phyloP scores from a whole-genome alignment of 495 filamentous ascomycete genomes.

The Daldinia vernicosa region DNA sequence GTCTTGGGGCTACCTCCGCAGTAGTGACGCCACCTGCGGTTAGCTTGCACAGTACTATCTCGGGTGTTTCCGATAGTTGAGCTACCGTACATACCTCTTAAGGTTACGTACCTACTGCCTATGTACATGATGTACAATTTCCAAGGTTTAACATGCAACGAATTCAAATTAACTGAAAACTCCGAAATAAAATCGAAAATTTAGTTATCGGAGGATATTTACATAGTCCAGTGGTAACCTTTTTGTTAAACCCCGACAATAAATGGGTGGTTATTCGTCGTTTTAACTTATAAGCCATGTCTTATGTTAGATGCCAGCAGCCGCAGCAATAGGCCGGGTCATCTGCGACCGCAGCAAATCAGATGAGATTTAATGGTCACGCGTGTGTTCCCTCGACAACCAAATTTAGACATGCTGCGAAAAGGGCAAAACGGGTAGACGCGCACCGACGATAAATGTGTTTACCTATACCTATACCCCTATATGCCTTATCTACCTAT shows the following conservation, averaged over 20 bases:
- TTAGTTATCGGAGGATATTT: neutral
- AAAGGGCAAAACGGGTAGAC: slow-evolving; percentile 1
- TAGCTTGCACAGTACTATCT: neutral
- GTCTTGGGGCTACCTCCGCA: slow-evolving; percentile 8
- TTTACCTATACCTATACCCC: too few relatives aligned
- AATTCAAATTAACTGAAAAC: neutral
- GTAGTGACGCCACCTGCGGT: neutral
- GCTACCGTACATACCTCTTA: neutral
- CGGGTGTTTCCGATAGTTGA: neutral
- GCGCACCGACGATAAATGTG: slow-evolving; percentile 7
- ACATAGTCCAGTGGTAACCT: slow-evolving; percentile 8
- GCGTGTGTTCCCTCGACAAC: slow-evolving; percentile 37
- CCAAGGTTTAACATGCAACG: neutral
- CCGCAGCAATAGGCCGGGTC: slow-evolving; percentile 4
- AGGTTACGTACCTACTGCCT: too few relatives aligned
- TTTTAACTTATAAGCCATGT: neutral
- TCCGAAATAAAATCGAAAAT: neutral
- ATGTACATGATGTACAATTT: neutral
- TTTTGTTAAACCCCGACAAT: neutral
- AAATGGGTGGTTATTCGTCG: neutral
- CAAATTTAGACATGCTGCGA: slow-evolving; percentile 5
- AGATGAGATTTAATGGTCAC: slow-evolving; percentile 23
- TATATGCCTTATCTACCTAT: neutral
- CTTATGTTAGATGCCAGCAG: slow-evolving; percentile 11
- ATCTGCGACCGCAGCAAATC: slow-evolving; percentile 31